Percentiles rank a stretch among this genome's conserved stretches.
Evolutionary conservation across 805 yeast genomes (phyloP).

Genomic region (Nakazawaea laoshanensis): DNA sequence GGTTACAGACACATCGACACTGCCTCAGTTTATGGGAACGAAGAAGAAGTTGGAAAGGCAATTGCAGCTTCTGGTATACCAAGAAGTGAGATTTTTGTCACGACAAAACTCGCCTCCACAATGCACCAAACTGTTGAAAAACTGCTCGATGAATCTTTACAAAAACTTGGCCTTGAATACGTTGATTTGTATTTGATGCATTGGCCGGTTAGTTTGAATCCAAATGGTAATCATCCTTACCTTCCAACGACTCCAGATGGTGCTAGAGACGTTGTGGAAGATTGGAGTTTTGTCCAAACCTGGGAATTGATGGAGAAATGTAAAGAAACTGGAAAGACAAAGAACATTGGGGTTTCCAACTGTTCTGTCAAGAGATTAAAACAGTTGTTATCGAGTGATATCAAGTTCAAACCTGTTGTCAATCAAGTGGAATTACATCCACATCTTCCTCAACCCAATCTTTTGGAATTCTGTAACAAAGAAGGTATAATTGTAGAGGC

Average conservation of each 20-base stretch:
- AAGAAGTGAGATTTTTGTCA: slow-evolving; percentile 47
- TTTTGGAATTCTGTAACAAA: slow-evolving; percentile 41
- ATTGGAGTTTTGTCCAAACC: slow-evolving; percentile 42
- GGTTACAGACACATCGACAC: slow-evolving; percentile 74
- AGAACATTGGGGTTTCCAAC: slow-evolving; percentile 75
- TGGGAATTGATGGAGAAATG: slow-evolving; percentile 59
- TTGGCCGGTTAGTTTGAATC: slow-evolving; percentile 40
- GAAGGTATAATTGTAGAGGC: slow-evolving; percentile 59
- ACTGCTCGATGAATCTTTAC: slow-evolving; percentile 43
- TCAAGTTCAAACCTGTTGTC: slow-evolving; percentile 53
- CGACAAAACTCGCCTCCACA: slow-evolving; percentile 55
- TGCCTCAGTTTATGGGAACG: slow-evolving; percentile 64
- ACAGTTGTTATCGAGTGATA: slow-evolving; percentile 37
- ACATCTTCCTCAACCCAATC: slow-evolving; percentile 54
- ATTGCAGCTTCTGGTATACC: slow-evolving; percentile 31
- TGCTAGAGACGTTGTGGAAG: slow-evolving; percentile 23
- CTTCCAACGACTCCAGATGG: slow-evolving; percentile 3
- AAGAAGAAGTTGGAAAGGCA: slow-evolving; percentile 59
- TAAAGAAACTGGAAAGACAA: slow-evolving; percentile 42
- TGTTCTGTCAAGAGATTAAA: slow-evolving; percentile 48
- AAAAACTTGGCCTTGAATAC: slow-evolving; percentile 46
- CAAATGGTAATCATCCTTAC: slow-evolving; percentile 6
- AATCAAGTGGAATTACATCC: slow-evolving; percentile 78
- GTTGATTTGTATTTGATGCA: slow-evolving; percentile 60
- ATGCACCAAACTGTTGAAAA: slow-evolving; percentile 29